Conservation (phyloP, 257 asterid genomes). For the Thymus mandschuricus region DNA sequence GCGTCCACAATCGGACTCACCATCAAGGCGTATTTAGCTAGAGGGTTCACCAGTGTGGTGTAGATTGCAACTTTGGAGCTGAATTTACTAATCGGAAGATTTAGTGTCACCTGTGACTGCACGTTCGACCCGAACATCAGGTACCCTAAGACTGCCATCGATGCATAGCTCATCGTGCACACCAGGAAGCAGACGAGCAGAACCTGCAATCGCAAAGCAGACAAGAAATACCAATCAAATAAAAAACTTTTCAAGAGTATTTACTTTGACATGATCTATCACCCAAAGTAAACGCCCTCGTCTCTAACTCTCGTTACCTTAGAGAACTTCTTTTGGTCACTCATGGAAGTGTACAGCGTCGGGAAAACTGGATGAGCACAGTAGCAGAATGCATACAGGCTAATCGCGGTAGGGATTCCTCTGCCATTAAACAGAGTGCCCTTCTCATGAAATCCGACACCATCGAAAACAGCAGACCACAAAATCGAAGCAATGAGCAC, state of each 20-base stretch:
- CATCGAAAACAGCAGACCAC: constrained; percentile 67
- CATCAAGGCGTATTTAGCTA: constrained; percentile 86
- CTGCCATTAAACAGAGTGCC: constrained; percentile 45
- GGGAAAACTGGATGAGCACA: constrained; percentile 99
- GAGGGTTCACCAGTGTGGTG: constrained; percentile 80
- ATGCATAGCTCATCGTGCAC: constrained; percentile 63
- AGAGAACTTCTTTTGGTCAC: constrained; percentile 66
- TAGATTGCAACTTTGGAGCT: constrained; percentile 76
- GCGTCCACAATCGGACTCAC: constrained; percentile 65
- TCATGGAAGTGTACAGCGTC: constrained; percentile 84
- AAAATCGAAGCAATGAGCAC: constrained; percentile 59
- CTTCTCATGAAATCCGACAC: constrained; percentile 57
- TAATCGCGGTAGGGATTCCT: constrained; percentile 76
- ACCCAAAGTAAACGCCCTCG: neutral
- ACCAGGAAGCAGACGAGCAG: constrained; percentile 65
- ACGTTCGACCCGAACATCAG: constrained; percentile 72
- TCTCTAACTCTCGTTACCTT: constrained; percentile 48
- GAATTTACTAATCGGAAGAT: constrained; percentile 53
- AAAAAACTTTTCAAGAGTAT: neutral
- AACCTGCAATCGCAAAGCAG: constrained; percentile 53
- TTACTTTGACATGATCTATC: neutral
- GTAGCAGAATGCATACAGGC: constrained; percentile 84
- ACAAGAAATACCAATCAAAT: neutral
- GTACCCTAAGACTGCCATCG: constrained; percentile 74
- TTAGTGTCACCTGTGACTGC: constrained; percentile 73